Evolutionary conservation across 768 basidiomycete genomes (phyloP).

Genomic region (Xerocomellus amylosporus): DNA sequence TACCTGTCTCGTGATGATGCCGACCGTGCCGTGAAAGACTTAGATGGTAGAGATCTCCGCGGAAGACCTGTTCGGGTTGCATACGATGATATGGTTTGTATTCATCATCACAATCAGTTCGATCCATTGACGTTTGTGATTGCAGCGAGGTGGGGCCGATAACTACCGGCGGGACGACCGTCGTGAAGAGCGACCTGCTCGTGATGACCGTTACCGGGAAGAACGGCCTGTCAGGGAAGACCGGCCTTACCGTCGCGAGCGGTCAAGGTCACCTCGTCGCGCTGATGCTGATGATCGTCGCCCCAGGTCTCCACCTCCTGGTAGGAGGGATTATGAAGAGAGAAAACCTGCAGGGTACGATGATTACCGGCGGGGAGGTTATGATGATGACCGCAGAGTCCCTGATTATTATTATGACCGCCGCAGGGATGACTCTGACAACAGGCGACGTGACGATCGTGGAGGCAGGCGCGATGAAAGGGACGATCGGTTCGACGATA

Average conservation of each 20-base stretch:
- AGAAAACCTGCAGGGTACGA: slow-evolving; percentile 91
- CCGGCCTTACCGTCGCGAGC: slow-evolving; percentile 62
- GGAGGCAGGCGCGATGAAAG: slow-evolving; percentile 81
- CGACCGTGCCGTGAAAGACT: slow-evolving; percentile 85
- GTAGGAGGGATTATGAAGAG: slow-evolving; percentile 79
- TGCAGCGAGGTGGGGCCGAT: slow-evolving; percentile 62
- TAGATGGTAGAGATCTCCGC: slow-evolving; percentile 85
- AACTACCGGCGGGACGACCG: slow-evolving; percentile 78
- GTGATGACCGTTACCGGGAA: slow-evolving; percentile 59
- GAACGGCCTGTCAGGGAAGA: slow-evolving; percentile 55
- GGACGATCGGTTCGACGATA: slow-evolving; percentile 78
- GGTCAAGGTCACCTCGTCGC: slow-evolving; percentile 81
- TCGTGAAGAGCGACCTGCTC: slow-evolving; percentile 52
- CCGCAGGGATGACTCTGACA: slow-evolving; percentile 73
- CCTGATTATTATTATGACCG: slow-evolving; percentile 88
- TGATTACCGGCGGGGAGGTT: slow-evolving; percentile 80
- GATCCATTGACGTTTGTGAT: background rate
- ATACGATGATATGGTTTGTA: slow-evolving; percentile 57
- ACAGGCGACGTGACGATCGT: slow-evolving; percentile 56
- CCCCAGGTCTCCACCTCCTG: slow-evolving; percentile 72
- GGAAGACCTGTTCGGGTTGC: slow-evolving; percentile 76
- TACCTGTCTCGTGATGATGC: slow-evolving; percentile 87
- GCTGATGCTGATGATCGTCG: slow-evolving; percentile 74
- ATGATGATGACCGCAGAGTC: slow-evolving; percentile 75
- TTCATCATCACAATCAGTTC: slow-evolving; percentile 1